Percentiles rank a stretch among this genome's conserved stretches.
Evolutionary conservation across 768 basidiomycete genomes (phyloP).

Genomic region (Pholiota microspora): DNA sequence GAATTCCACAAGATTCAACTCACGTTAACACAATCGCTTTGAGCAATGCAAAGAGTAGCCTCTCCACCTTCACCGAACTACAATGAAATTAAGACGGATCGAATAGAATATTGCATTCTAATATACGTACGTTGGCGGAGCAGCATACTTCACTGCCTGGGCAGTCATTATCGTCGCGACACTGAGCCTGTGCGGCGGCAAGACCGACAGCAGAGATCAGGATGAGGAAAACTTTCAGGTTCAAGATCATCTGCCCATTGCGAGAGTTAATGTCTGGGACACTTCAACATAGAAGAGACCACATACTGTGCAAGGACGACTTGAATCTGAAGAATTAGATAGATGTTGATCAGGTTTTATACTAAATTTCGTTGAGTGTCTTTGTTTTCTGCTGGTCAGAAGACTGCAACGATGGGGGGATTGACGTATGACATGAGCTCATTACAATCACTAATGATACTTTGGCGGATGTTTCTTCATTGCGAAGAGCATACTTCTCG

Average conservation of each 20-base stretch:
- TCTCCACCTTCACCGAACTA: conserved; percentile 5
- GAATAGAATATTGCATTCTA: no score
- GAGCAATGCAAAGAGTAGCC: conserved; percentile 2
- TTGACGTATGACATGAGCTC: neutral
- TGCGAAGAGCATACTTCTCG: neutral
- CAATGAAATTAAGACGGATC: neutral
- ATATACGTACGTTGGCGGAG: neutral
- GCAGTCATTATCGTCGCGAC: conserved; percentile 1
- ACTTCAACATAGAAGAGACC: neutral
- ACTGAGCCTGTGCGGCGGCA: neutral
- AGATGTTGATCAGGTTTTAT: neutral
- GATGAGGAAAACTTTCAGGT: neutral
- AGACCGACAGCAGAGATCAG: neutral
- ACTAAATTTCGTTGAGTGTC: neutral
- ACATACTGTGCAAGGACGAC: neutral
- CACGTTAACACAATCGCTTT: conserved; percentile 3
- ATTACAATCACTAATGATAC: neutral
- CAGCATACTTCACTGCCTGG: conserved; percentile 8
- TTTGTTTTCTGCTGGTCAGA: neutral
- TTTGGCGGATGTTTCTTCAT: neutral
- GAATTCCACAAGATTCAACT: neutral
- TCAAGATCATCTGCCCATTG: conserved; percentile 1
- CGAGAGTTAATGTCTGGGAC: neutral
- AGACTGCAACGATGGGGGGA: neutral
- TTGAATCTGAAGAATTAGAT: neutral